phyloP scores from a whole-genome alignment of 495 filamentous ascomycete genomes.

The Glonium stellatum region DNA sequence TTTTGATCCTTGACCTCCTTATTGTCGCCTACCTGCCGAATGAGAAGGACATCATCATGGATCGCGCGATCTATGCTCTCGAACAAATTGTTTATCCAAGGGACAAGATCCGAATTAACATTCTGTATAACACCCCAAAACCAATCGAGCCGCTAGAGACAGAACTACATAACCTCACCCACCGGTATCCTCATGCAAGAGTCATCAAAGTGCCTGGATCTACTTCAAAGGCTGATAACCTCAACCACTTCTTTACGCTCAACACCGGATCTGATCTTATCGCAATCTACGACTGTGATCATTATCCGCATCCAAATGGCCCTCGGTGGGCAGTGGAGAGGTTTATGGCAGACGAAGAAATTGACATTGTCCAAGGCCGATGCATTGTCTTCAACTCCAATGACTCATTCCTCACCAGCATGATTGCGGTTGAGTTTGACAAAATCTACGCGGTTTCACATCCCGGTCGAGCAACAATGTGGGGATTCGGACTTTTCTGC shows the following conservation, averaged over 20 bases:
- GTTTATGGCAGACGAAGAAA: slow-evolving; percentile 30
- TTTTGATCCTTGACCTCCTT: slow-evolving; percentile 37
- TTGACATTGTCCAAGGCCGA: slow-evolving; percentile 40
- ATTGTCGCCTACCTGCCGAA: slow-evolving; percentile 42
- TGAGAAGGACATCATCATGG: slow-evolving; percentile 41
- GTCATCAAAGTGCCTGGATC: slow-evolving; percentile 39
- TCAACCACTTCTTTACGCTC: slow-evolving; percentile 38
- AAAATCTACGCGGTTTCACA: slow-evolving; percentile 43
- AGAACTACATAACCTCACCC: slow-evolving; percentile 26
- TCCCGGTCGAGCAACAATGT: slow-evolving; percentile 36
- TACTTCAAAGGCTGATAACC: slow-evolving; percentile 40
- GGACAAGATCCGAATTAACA: slow-evolving; percentile 36
- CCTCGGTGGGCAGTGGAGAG: slow-evolving; percentile 39
- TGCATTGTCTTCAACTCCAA: slow-evolving; percentile 39
- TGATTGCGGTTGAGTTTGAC: slow-evolving; percentile 41
- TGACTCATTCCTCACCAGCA: slow-evolving; percentile 30
- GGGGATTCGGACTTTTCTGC: slow-evolving; percentile 39
- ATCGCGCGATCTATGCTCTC: slow-evolving; percentile 35
- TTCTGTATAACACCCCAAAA: slow-evolving; percentile 40
- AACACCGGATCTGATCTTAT: slow-evolving; percentile 35
- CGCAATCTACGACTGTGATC: slow-evolving; percentile 40
- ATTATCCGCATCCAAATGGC: slow-evolving; percentile 38
- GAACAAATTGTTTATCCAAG: slow-evolving; percentile 37
- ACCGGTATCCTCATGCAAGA: slow-evolving; percentile 25
- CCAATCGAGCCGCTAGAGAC: slow-evolving; percentile 36